phyloP scores from a whole-genome alignment of 2,329 filamentous ascomycete genomes.

The Fusarium sp. region DNA sequence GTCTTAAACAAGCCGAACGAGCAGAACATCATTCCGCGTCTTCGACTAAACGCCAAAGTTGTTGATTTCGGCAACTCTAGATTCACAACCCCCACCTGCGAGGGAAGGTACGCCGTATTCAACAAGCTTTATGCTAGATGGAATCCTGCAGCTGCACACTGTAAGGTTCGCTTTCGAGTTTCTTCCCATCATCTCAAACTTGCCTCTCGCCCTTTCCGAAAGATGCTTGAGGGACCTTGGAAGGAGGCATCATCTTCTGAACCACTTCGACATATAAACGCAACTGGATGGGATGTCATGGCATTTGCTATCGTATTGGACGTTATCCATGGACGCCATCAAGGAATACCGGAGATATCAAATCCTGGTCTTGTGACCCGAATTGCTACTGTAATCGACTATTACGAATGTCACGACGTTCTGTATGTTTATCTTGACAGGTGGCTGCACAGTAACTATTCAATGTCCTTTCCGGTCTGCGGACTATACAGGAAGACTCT shows the following conservation, averaged over 20 bases:
- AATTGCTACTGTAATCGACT: conserved; percentile 13
- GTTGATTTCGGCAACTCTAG: too few species aligned
- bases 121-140: neutral
- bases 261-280: neutral
- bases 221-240: conserved; percentile 4
- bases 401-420: conserved; percentile 18
- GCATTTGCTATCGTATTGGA: neutral
- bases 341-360: rapidly evolving
- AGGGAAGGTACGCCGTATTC: neutral
- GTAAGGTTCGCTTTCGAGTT: neutral
- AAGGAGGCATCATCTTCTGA: neutral
- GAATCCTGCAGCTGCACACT: too few species aligned
- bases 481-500: neutral
- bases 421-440: neutral
- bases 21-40: neutral
- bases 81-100: too few species aligned
- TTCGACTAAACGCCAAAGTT: neutral
- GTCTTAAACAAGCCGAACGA: neutral
- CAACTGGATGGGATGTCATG: conserved; percentile 2
- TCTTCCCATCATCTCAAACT: neutral
- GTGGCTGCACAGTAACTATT: neutral
- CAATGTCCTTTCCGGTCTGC: too few species aligned
- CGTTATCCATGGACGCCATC: neutral
- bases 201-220: neutral
- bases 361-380: neutral